Evolutionary conservation across 768 basidiomycete species (phyloP), one percentile per base, ranked within the genome.

Genomic region (Tylopilus sp.): DNA sequence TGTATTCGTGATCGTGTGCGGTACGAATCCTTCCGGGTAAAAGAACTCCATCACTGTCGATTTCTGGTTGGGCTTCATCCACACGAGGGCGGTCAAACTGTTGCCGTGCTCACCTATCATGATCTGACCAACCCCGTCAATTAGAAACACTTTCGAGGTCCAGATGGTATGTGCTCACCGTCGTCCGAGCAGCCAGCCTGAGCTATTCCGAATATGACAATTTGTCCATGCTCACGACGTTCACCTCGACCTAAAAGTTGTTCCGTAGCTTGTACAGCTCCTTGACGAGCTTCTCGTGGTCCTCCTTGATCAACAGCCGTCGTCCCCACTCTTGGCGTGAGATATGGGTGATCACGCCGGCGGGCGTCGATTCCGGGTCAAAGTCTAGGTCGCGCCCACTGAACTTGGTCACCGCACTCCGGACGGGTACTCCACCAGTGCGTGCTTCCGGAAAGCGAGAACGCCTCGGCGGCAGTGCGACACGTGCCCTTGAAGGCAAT

Each of bases 31-130:
- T 37, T 78, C 78, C 0, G 87, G 87, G 69, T 77, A 90, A 70
- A 93, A 94, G 71, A 97, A 93, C 63, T 97, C 94, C 64, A 96
- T 90, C 29, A 97, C 92, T 0, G 94, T 92, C 29, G 90, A 80
- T 17, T 86, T 77, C 6, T 85, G 84, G 4, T 81, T 82, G 2
- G 90, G 88, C 22, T 88, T 86, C 94, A 96, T 97, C 93, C 92
- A 97, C 6, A 97, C 66, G 1, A 95, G 78, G 26, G 90, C 80
- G 0, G 92, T 95, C 34, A 97, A 68, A 29, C 91, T 94, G 64
- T 97, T 96, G 11, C 94, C 93, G 62, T 96, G 93, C 16, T 95
- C 87, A 53, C 93, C 93, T 80, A 95, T 87, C 85, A 96, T 81
- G 62, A 96, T 91, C 93, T 96, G 6, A 13, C 25, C n/a, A 24